phyloP scores from a whole-genome alignment of 768 basidiomycete genomes.

The Cyclocybe cylindracea region DNA sequence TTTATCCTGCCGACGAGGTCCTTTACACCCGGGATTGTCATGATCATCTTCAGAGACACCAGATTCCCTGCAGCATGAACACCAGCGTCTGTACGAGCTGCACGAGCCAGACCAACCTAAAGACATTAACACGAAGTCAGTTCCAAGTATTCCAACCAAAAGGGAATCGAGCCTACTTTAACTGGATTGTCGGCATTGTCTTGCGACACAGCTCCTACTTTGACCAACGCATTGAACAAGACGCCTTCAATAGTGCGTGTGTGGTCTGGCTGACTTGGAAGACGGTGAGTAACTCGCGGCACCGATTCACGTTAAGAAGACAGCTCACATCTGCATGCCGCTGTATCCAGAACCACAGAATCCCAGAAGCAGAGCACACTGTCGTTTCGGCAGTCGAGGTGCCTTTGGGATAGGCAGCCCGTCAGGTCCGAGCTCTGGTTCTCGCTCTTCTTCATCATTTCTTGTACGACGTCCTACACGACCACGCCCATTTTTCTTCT shows the following conservation, averaged over 20 bases:
- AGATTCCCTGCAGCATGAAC: slow-evolving; percentile 97
- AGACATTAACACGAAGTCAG: background rate
- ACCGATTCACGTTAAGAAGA: background rate
- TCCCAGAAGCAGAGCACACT: slow-evolving; percentile 82
- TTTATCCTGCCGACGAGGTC: slow-evolving; percentile 79
- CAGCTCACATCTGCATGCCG: slow-evolving; percentile 94
- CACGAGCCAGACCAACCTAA: slow-evolving; percentile 82
- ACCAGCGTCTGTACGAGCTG: slow-evolving; percentile 95
- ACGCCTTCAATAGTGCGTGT: slow-evolving; percentile 86
- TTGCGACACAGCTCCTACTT: slow-evolving; percentile 89
- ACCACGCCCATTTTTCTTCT: slow-evolving; percentile 38
- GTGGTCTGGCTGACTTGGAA: slow-evolving; percentile 62
- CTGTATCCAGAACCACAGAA: slow-evolving; percentile 91
- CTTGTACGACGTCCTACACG: slow-evolving; percentile 47
- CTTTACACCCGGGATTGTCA: slow-evolving; percentile 65
- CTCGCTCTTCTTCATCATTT: slow-evolving; percentile 29
- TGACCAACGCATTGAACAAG: slow-evolving; percentile 84
- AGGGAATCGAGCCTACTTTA: slow-evolving; percentile 53
- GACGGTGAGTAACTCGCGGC: background rate
- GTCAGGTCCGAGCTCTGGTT: slow-evolving; percentile 19
- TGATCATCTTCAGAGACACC: slow-evolving; percentile 90
- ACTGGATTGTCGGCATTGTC: slow-evolving; percentile 91
- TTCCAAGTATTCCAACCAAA: background rate
- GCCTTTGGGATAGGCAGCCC: slow-evolving; percentile 40
- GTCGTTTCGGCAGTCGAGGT: slow-evolving; percentile 76